Evolutionary conservation across 2,329 filamentous ascomycete species (phyloP), one percentile per base, ranked within the genome.

Genomic region (Aspergillus sp.): DNA sequence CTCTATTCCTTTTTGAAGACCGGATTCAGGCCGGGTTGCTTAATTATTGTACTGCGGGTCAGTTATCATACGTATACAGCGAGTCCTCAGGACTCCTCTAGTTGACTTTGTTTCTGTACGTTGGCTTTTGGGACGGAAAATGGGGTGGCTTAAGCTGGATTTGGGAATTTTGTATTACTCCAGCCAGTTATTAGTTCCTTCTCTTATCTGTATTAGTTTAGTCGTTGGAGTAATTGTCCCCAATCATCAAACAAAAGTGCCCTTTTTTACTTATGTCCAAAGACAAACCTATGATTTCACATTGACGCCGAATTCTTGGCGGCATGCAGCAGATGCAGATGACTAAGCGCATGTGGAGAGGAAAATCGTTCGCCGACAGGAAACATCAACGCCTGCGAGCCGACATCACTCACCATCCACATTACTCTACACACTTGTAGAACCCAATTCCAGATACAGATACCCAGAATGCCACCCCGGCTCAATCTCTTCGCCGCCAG

Each of bases 381-480:
- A 41, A 51, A 33, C 45, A 37, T 47, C 45, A 44, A 35, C n/a
- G 41, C 44, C 11, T 31, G 27, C 31, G 19, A 49, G n/a, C 25
- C 51, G 33, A 50, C 50, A 43, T 27, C 25, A 63, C 53, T 56
- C 47, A 55, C 35, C 56, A 46, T 47, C 41, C 56, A 47, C 37
- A 14, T 15, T 41, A 39, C 25, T 43, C 37, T 27, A 55, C 12
- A 35, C 8, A 1, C 17, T 21, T 23, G 15, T 19, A 52, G 44
- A 40, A 25, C 72, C 56, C 54, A 48, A 46, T 35, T 11, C 1
- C 54, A 33, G 21, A 31, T 25, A 40, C 31, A 9, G 27, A 31
- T 31, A 31, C 27, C 27, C 27, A 57, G 37, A n/a, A 87, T 87
- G 84, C 79, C 84, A 65, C 80, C 84, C 57, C 78, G 82, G 72